Base-by-base conservation (phyloP, 2,329 filamentous ascomycete species). In the Bisporella sp. region DNA sequence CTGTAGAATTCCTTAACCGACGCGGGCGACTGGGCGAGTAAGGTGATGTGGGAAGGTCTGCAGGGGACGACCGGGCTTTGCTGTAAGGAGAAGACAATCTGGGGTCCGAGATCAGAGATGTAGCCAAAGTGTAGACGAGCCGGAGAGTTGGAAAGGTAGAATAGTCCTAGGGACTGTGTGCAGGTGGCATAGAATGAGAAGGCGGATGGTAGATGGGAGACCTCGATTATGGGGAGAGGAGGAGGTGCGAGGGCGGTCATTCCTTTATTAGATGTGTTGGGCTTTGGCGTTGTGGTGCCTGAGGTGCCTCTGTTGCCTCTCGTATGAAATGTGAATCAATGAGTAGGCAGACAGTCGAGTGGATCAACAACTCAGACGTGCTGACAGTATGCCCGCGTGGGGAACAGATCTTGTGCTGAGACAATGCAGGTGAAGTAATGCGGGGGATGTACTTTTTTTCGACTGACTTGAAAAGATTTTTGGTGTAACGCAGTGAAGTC, bases 161-260 rank as follows among this genome's bases (percentile, higher is more conserved):
- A 78, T 54, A 95, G 82, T 37, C 87, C 87, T 28, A 95, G 76
- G 4, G 88, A 85, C 59, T 92, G 87, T 6, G 89, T 76, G 57
- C 89, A 77, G 55, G 86, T 79, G 28, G 90, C 79, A 69, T 89
- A 95, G 73, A 95, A 95, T 6, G 89, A 93, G 46, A 85, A 82
- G 4, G 89, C 87, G 35, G 84, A 81, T 49, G 89, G 81, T 48
- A 95, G 80, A 67, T 91, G 84, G 54, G 82, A 84, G 63, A 95
- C 89, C 64, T 80, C 73, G 57, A 82, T 63, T 56, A 73, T 73
- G 45, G 79, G 77, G 39, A 37, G n/a, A n/a, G 30, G 31, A 4
- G 42, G n/a, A 45, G 42, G 12, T 45, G 42, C 11, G 5, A 21
- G 21, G 21, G 21, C 21, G 21, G 21, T 21, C 21, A 21, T 21